These are phyloP conservation scores for Malania oleifera DNA, from an alignment of 164 flowering plant species.

Conservation along the genomic window DNA sequence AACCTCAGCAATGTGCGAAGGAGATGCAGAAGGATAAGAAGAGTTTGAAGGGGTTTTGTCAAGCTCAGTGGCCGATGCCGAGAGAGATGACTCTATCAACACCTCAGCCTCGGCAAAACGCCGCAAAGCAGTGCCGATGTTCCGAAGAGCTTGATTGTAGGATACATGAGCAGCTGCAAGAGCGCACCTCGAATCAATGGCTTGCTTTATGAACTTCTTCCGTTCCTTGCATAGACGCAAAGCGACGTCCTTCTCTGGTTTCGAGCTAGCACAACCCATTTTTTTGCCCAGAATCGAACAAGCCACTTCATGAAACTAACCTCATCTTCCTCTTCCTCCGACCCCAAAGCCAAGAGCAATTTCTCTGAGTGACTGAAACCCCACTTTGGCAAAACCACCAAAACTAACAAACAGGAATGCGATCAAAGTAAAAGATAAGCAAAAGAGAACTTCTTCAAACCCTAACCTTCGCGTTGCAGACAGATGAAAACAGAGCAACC, in stretches of 20 bases:
- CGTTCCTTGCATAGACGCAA: slow-evolving; percentile 70
- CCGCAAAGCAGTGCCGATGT: slow-evolving; percentile 70
- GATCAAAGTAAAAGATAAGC: not conserved
- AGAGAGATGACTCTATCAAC: slow-evolving; percentile 53
- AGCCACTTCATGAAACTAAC: slow-evolving; percentile 16
- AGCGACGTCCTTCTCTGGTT: slow-evolving; percentile 55
- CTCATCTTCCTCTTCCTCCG: not conserved
- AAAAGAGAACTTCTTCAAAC: slow-evolving; percentile 1
- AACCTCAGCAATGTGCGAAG: slow-evolving; percentile 48
- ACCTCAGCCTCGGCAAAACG: slow-evolving; percentile 79
- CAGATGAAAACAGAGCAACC: slow-evolving; percentile 10
- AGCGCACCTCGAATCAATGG: slow-evolving; percentile 73
- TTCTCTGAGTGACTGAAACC: not conserved
- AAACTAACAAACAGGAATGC: slow-evolving; percentile 1
- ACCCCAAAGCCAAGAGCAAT: too few relatives aligned
- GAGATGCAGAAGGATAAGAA: slow-evolving; percentile 75
- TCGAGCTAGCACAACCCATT: slow-evolving; percentile 74
- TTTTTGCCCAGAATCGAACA: slow-evolving; percentile 4
- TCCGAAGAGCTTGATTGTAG: slow-evolving; percentile 60
- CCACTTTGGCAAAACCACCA: slow-evolving; percentile 2
- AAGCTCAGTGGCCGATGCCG: slow-evolving; percentile 50
- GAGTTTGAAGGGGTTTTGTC: slow-evolving; percentile 82
- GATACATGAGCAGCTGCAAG: slow-evolving; percentile 83
- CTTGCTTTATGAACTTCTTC: slow-evolving; percentile 70
- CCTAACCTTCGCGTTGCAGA: slow-evolving; percentile 5